Evolutionary conservation across 495 filamentous ascomycete species (phyloP), one percentile per base, ranked within the genome.

Genomic region (Terfezia boudieri): DNA sequence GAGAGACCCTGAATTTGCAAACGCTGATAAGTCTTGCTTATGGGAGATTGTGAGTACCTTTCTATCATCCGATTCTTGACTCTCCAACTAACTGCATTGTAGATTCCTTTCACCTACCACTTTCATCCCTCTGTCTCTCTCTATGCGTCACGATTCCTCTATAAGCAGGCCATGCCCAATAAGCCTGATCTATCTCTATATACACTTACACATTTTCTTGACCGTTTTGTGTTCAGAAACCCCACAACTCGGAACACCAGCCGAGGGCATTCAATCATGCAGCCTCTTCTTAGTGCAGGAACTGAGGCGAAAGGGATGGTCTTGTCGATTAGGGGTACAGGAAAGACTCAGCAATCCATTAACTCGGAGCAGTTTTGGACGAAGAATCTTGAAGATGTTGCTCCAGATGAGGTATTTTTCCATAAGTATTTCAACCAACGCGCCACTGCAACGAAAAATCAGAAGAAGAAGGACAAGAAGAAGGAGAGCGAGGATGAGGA

Each of bases 341-440:
- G 70, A 53, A 72, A 73, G 55, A 61, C 64, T 2, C 66, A 67
- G 26, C 69, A 66, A 55, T 77, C 74, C 1, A 73, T 95, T 66
- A 98, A 96, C 69, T 80, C 81, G 2, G 84, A 92, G 55, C 73
- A 76, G 14, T 98, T 98, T 74, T 94, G 87, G 87, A 81, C 80
- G 60, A 82, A 83, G 74, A 85, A 82, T 66, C 72, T 76, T n/a
- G 80, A 83, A 51, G 81, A 96, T 46, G 80, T 98, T 9, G 77
- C 80, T 0, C 83, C 80, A 0, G 87, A 98, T 61, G 92, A 98
- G 61, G 86, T 84, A 48, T 98, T 98, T 77, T 98, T 98, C 76
- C 90, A 98, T 68, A 78, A 82, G 55, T 98, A 96, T 76, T 96
- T 98, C 67, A 78, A 75, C 57, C 76, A 82, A 53, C 68, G 86